Percentiles rank a stretch among this genome's conserved stretches.
Conservation (phyloP, 495 filamentous ascomycete species). For the Arthonia radiata region DNA sequence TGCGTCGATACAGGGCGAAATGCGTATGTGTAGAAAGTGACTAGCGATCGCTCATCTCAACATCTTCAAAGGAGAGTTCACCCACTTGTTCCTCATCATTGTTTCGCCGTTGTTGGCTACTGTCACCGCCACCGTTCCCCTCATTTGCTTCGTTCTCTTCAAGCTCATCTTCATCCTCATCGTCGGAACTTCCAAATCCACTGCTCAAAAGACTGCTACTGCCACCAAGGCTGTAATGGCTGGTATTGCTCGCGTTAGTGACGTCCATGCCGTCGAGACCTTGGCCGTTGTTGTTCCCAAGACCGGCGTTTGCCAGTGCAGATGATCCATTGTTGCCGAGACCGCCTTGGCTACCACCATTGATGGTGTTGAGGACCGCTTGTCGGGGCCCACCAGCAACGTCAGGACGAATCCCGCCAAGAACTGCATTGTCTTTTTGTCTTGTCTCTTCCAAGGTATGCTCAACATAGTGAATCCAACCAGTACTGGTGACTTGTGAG, state of each 20-base stretch:
- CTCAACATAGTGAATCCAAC: conserved; percentile 93
- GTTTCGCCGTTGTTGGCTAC: conserved; percentile 4
- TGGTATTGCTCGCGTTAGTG: conserved; percentile 35
- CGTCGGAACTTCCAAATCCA: conserved; percentile 87
- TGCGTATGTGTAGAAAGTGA: neutral
- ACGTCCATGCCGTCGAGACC: conserved; percentile 58
- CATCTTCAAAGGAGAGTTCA: conserved; percentile 30
- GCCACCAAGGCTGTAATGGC: conserved; percentile 36
- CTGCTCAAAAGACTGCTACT: conserved; percentile 51
- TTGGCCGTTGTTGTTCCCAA: conserved; percentile 28
- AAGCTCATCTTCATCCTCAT: conserved; percentile 91
- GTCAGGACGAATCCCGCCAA: conserved; percentile 88
- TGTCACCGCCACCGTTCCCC: conserved; percentile 12
- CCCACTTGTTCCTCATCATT: conserved; percentile 38
- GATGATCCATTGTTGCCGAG: conserved; percentile 33
- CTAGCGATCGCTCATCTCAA: conserved; percentile 27
- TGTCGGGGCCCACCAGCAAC: conserved; percentile 47
- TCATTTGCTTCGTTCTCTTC: conserved; percentile 63
- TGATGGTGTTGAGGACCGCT: conserved; percentile 34
- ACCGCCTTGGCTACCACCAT: conserved; percentile 26
- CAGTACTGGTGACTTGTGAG: conserved; percentile 61
- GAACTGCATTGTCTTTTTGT: conserved; percentile 90
- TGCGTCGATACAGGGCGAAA: neutral
- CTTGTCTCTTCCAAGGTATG: conserved; percentile 79
- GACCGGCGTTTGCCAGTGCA: conserved; percentile 53